Evolutionary conservation across 345 rosid genomes (phyloP).

Genomic region (Cochlearia excelsa): DNA sequence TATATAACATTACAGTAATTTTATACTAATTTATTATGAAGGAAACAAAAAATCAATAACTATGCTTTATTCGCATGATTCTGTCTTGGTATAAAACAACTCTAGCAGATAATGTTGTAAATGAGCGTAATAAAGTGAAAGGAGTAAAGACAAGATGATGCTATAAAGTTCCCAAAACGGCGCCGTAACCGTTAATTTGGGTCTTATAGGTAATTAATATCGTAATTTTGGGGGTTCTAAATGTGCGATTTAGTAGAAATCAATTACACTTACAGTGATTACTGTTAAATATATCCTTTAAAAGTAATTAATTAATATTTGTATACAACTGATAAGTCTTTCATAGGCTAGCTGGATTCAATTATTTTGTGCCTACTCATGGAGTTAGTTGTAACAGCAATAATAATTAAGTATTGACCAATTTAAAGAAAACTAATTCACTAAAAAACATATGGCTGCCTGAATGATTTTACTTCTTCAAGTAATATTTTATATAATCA

Average conservation of each 20-base stretch:
- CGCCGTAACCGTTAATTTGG: constrained; percentile 8
- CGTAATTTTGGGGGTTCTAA: no score
- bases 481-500: neutral
- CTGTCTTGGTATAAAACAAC: neutral
- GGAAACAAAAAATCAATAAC: constrained; percentile 1
- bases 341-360: constrained; percentile 32
- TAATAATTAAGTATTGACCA: constrained; percentile 9
- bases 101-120: constrained; percentile 30
- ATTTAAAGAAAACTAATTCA: neutral
- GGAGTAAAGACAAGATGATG: constrained; percentile 29
- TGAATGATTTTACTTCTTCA: neutral
- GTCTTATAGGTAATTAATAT: neutral
- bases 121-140: constrained; percentile 32
- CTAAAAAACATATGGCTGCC: neutral
- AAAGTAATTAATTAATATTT: neutral
- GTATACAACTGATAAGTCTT: neutral
- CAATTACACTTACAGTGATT: no score
- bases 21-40: no score
- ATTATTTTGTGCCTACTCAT: constrained; percentile 23
- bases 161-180: constrained; percentile 11
- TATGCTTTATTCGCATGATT: constrained; percentile 3
- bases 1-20: no score
- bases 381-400: constrained; percentile 31
- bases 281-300: no score
- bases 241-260: no score